Base-by-base conservation (phyloP, 2,329 filamentous ascomycete species). In the Microdochium nivale region DNA sequence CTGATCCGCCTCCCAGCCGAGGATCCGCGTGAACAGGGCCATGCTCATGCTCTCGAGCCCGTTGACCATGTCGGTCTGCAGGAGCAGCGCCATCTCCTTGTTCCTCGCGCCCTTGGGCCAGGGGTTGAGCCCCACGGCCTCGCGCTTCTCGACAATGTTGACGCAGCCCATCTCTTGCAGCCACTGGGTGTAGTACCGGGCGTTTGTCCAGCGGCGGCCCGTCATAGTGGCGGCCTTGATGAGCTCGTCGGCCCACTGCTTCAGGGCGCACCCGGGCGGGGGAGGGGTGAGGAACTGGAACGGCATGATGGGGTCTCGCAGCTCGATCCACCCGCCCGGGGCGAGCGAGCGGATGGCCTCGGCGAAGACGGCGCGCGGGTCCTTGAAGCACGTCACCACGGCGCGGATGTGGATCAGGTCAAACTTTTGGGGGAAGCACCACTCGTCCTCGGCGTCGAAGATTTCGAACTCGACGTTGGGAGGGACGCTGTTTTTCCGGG, bases 361-460 rank as follows among this genome's bases (percentile, higher is more conserved):
- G n/a, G 48, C 51, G 48, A 62, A 50, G 21, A 62, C 56, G 30
- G 53, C 48, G 23, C 49, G 52, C 7, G 59, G 57, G 52, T 59
- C 55, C 35, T 47, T 49, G 52, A 62, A 61, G 35, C 59, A 60
- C 3, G 58, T 59, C 19, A 59, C 51, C 50, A 59, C 56, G 25
- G 58, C 56, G 48, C 60, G 60, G 54, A 60, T 57, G 47, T 62
- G 60, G 25, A 62, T 50, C 27, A 60, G 54, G 49, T 62, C 57
- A 46, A 62, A 62, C 23, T 54, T 55, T 9, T 50, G 48, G 19
- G 48, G 47, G 46, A 59, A 57, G 21, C 48, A 51, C 59, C 60
- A 62, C 48, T 62, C 60, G 48, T 62, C 59, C 48, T 62, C 59
- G 48, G 57, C 58, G 49, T 62, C 60, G 53, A 52, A 56, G 56